Base-by-base conservation (phyloP, 768 basidiomycete genomes). In the Termitomyces sp. region DNA sequence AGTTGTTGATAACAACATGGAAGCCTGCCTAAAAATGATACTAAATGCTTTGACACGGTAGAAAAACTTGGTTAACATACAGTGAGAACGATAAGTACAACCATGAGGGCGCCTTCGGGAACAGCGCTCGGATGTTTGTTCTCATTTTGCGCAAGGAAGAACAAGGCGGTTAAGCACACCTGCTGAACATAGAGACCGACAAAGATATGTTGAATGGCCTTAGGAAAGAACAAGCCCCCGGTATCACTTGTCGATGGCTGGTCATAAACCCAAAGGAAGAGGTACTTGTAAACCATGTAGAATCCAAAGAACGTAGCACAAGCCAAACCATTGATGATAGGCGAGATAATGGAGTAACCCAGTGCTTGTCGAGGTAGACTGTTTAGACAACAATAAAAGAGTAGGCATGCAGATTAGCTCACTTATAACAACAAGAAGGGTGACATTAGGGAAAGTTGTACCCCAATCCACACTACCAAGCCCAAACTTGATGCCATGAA, bases 151-250 rank as follows among this genome's bases (percentile, higher is more conserved):
- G 87, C 83, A 8, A 99, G 79, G 86, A 99, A 98, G 81, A 98
- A 63, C 45, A 60, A 55, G 49, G 40, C 62, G 61, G 66, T 68
- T 19, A 63, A 47, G 53, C 60, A 62, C 5, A 64, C 45, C 28
- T 97, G 87, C 68, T 95, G 83, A 45, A 99, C 79, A 67, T 99
- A 99, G 67, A 98, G 64, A 3, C 96, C 97, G 21, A 94, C 92
- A 62, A 98, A 98, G 31, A 96, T 66, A 66, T 98, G 97, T 2
- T 91, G 85, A 28, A 98, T 83, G 5, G 97, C 96, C 70, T 87
- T 91, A 23, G 95, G 95, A 79, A 94, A 98, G 78, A 97, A 98
- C 49, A 91, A 68, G 0, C 97, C 97, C 38, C 96, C 96, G 0
- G 94, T 96, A 54, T 97, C 94, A 50, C 74, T 74, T 4, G 78